Percentiles rank a stretch among this genome's conserved stretches.
These are phyloP conservation scores for Yarrowia divulgata DNA, from an alignment of 805 yeast genomes.

Conservation along the genomic window DNA sequence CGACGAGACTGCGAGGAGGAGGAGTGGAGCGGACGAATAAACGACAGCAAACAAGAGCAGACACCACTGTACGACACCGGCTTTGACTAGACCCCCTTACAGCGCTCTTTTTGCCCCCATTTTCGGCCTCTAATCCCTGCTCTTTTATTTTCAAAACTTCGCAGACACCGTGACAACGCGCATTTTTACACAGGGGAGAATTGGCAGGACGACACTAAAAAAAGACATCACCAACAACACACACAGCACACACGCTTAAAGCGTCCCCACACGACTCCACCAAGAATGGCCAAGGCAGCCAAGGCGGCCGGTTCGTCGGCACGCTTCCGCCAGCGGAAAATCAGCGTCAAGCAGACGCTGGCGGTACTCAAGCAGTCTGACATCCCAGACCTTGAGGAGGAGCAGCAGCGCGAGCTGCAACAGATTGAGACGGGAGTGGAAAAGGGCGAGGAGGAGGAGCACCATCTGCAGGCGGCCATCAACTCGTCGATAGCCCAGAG, in stretches of 20 bases:
- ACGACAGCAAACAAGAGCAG: constrained; percentile 29
- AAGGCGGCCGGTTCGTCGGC: constrained; percentile 55
- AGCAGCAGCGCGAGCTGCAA: constrained; percentile 82
- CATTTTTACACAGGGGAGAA: constrained; percentile 33
- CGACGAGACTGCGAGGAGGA: constrained; percentile 39
- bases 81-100: constrained; percentile 13
- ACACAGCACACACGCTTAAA: constrained; percentile 26
- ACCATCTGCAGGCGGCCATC: constrained; percentile 90
- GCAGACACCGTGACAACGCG: constrained; percentile 34
- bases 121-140: constrained; percentile 22
- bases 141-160: constrained; percentile 26
- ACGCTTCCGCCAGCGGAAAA: constrained; percentile 92
- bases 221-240: constrained; percentile 33
- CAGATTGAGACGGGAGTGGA: constrained; percentile 98
- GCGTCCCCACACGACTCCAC: constrained; percentile 27
- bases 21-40: constrained; percentile 36
- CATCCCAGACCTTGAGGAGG: constrained; percentile 78
- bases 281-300: constrained; percentile 48
- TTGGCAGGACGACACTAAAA: constrained; percentile 27
- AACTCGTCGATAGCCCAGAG: constrained; percentile 75
- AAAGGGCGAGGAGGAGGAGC: constrained; percentile 96
- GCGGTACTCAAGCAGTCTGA: constrained; percentile 79
- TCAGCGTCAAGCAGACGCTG: constrained; percentile 87
- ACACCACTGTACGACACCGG: constrained; percentile 31
- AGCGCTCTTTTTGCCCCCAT: constrained; percentile 27